Evolutionary conservation across 768 basidiomycete genomes (phyloP).

Genomic region (Amanita fuliginea): DNA sequence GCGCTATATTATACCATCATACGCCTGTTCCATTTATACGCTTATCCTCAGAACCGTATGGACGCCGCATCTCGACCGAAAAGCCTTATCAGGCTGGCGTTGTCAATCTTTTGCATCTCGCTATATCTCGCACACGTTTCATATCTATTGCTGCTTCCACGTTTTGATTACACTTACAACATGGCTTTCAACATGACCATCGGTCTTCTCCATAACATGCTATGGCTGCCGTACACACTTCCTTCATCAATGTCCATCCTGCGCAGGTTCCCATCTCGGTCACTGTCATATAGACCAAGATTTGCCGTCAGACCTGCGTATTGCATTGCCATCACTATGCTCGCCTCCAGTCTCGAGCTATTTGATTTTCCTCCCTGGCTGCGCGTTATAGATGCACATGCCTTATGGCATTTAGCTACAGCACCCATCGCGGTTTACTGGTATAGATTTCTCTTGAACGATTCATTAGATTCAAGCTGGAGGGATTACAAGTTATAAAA

Average conservation of each 20-base stretch:
- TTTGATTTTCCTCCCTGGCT: constrained; percentile 81
- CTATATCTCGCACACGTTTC: constrained; percentile 61
- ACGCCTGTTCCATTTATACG: constrained; percentile 69
- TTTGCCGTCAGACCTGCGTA: constrained; percentile 43
- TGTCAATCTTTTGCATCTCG: constrained; percentile 43
- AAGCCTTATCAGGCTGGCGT: constrained; percentile 18
- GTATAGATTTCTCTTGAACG: constrained; percentile 77
- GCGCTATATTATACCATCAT: constrained; percentile 71
- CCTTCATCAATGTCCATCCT: constrained; percentile 36
- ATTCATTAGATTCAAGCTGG: constrained; percentile 66
- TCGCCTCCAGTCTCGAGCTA: constrained; percentile 71
- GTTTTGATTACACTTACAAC: constrained; percentile 93
- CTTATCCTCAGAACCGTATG: constrained; percentile 16
- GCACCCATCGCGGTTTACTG: constrained; percentile 66
- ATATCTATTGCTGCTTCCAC: constrained; percentile 65
- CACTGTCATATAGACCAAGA: constrained; percentile 47
- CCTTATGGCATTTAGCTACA: constrained; percentile 87
- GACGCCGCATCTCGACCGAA: background rate
- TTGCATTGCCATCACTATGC: constrained; percentile 61
- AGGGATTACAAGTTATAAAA: constrained; percentile 25
- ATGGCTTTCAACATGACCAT: constrained; percentile 72
- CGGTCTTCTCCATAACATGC: constrained; percentile 66
- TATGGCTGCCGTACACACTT: constrained; percentile 73
- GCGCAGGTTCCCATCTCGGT: constrained; percentile 40
- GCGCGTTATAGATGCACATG: constrained; percentile 80